Base-by-base conservation (phyloP, 441 rosid species). In the Euphorbia schlechtendalii region DNA sequence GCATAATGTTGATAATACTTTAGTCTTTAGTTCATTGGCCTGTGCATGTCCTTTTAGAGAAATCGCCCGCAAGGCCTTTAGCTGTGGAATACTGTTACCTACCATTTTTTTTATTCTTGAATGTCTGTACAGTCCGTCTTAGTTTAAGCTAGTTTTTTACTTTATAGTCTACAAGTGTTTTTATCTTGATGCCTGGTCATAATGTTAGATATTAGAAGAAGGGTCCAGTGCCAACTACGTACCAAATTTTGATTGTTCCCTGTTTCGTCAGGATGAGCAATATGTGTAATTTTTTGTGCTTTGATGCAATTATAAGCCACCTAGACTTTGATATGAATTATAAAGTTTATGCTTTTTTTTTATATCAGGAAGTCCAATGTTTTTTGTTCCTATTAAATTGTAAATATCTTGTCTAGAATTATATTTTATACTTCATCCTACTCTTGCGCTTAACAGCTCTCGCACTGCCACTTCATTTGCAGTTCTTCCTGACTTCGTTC, bases 401-500 rank as follows among this genome's bases (percentile, higher is more conserved):
- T 25, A 12, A 15, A 13, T 61, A 34, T 38, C 24, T 54, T 56
- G 11, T 21, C 28, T 52, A 3, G 7, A n/a, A 27, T 34, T n/a
- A 18, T 51, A 32, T 59, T 48, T 48, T n/a, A 3, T 61, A 20
- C 18, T 38, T 48, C 34, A 36, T 45, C 60, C 15, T 27, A 1
- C 34, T 61, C 2, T 30, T 40, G 40, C 5, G 3, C 65, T n/a
- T 64, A 20, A 18, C 20, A 28, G 24, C 45, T 30, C 64, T 67
- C 22, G 61, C 68, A 36, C 13, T 48, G 38, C 24, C 12, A 65
- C 66, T 73, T 66, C 63, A 36, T 78, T n/a, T 75, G 84, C 96
- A 94, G 99, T 84, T 77, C 76, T 81, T 63, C 99, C 99, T 0
- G 92, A 94, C 80, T 94, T 90, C 61, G 73, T 92, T 65, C 82